phyloP scores from a whole-genome alignment of 140 eudicot species.

The Stevia rebaudiana region DNA sequence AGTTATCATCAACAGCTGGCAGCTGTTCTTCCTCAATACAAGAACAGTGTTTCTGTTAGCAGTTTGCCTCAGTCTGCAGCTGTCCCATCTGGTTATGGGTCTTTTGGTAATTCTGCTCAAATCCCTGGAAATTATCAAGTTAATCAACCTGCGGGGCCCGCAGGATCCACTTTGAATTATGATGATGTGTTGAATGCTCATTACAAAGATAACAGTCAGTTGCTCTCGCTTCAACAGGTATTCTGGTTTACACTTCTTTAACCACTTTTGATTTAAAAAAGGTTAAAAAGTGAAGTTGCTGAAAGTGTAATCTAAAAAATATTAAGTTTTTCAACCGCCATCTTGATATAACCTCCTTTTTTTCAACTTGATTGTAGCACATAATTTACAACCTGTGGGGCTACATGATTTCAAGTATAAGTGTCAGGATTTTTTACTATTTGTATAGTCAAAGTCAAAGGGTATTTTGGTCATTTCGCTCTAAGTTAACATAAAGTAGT shows the following conservation, averaged over 20 bases:
- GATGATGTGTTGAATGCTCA: conserved; percentile 77
- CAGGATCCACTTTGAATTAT: conserved; percentile 57
- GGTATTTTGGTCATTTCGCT: no score
- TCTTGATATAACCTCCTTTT: background rate
- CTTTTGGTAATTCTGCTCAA: conserved; percentile 51
- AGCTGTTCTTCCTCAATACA: conserved; percentile 65
- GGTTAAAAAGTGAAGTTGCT: background rate
- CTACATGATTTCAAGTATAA: background rate
- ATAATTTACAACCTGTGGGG: background rate
- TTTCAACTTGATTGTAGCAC: no score
- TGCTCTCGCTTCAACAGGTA: conserved; percentile 85
- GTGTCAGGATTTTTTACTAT: background rate
- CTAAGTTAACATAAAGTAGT: no score
- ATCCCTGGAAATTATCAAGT: conserved; percentile 66
- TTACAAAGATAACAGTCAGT: conserved; percentile 68
- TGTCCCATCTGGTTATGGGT: conserved; percentile 71
- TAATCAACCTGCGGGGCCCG: conserved; percentile 79
- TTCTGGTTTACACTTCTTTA: background rate
- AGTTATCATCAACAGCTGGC: conserved; percentile 78
- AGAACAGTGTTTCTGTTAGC: conserved; percentile 61
- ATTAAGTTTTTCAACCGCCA: background rate
- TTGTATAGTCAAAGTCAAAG: no score
- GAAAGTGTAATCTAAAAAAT: background rate
- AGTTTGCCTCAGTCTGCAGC: conserved; percentile 82
- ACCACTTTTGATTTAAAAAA: background rate